Evolutionary conservation across 305 asterid genomes (phyloP).

Genomic region (Solanum hybrid): DNA sequence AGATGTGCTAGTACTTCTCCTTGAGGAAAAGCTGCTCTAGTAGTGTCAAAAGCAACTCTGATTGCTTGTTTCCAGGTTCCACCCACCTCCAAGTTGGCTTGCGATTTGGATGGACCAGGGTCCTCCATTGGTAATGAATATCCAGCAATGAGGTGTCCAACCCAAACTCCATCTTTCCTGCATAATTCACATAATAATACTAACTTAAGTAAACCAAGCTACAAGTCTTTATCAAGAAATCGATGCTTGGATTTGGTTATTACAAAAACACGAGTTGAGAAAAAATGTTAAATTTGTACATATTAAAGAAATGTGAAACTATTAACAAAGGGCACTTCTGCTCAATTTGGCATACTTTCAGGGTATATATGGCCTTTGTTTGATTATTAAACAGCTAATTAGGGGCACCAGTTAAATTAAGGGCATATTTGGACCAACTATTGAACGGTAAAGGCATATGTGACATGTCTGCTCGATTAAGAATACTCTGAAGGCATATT

Average conservation of each 20-base stretch:
- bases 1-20: constrained; percentile 23
- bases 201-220: background rate
- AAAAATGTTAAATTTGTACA: background rate
- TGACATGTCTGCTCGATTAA: background rate
- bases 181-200: background rate
- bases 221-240: background rate
- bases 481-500: background rate
- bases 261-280: background rate
- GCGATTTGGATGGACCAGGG: constrained; percentile 6
- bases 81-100: constrained; percentile 3
- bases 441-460: background rate
- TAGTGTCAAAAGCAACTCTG: constrained; percentile 18
- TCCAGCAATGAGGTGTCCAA: constrained; percentile 24
- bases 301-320: background rate
- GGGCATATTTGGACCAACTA: background rate
- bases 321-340: background rate
- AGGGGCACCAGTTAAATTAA: background rate
- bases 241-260: background rate
- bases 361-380: background rate
- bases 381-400: background rate
- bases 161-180: constrained; percentile 27
- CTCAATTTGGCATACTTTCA: background rate
- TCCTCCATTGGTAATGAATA: constrained; percentile 23
- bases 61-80: constrained; percentile 24
- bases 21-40: constrained; percentile 17